Evolutionary conservation across 345 rosid genomes (phyloP).

Genomic region (Salix suchowensis): DNA sequence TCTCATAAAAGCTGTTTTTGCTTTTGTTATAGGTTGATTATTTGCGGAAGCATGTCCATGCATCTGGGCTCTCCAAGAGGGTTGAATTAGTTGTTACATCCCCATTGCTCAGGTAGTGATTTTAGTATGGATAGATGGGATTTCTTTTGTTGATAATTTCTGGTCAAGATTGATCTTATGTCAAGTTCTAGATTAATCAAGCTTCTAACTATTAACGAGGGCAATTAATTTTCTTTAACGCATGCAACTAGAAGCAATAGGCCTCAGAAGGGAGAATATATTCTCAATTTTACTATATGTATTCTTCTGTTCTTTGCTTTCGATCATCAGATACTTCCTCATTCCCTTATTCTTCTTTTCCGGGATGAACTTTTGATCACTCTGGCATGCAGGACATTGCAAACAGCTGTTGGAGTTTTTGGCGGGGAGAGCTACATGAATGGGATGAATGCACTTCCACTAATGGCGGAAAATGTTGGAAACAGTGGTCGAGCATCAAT

Average conservation of each 20-base stretch:
- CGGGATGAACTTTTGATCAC: conserved; percentile 2
- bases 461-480: conserved; percentile 92
- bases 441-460: conserved; percentile 57
- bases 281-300: neutral
- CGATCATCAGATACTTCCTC: neutral
- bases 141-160: neutral
- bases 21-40: conserved; percentile 57
- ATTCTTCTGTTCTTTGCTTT: neutral
- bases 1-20: neutral
- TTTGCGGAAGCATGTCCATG: conserved; percentile 81
- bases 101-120: conserved; percentile 72
- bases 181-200: neutral
- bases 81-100: conserved; percentile 77
- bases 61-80: conserved; percentile 66
- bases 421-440: conserved; percentile 79
- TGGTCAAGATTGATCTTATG: neutral
- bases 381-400: conserved; percentile 66
- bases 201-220: neutral
- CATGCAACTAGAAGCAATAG: neutral
- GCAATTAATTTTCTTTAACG: no score
- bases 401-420: conserved; percentile 96
- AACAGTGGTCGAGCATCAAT: conserved; percentile 69
- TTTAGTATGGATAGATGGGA: neutral
- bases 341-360: neutral
- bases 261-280: neutral